Evolutionary conservation across 2,329 filamentous ascomycete species (phyloP).

Genomic region (Penicillium sp.): DNA sequence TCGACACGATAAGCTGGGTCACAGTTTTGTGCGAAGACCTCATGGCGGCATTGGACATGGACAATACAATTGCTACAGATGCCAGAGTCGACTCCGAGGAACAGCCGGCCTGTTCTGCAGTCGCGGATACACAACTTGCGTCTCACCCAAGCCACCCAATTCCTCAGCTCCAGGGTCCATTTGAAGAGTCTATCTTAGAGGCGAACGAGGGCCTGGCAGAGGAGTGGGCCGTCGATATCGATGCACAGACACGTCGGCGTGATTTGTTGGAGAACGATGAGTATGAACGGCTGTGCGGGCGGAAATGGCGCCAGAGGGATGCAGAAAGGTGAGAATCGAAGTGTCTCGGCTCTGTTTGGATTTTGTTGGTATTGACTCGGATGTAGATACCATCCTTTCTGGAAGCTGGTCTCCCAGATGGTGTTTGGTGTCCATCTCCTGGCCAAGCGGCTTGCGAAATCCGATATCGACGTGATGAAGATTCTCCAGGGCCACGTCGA

Average conservation of each 20-base stretch:
- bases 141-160: slow-evolving; percentile 39
- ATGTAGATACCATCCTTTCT: slow-evolving; percentile 71
- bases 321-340: slow-evolving; percentile 50
- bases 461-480: slow-evolving; percentile 77
- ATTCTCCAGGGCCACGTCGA: slow-evolving; percentile 91
- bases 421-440: slow-evolving; percentile 89
- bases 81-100: neutral
- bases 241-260: slow-evolving; percentile 53
- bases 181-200: slow-evolving; percentile 45
- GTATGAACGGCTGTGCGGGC: slow-evolving; percentile 66
- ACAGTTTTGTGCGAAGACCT: neutral
- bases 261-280: slow-evolving; percentile 63
- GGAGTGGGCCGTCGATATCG: slow-evolving; percentile 33
- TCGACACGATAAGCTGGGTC: neutral
- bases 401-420: slow-evolving; percentile 87
- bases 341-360: neutral
- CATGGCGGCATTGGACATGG: neutral
- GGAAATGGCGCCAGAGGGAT: slow-evolving; percentile 69
- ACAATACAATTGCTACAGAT: slow-evolving; percentile 2
- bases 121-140: slow-evolving; percentile 3
- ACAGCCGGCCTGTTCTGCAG: neutral
- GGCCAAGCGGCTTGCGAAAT: slow-evolving; percentile 79
- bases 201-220: slow-evolving; percentile 23
- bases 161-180: slow-evolving; percentile 42
- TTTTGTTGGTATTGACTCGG: neutral